phyloP scores from a whole-genome alignment of 2,329 filamentous ascomycete genomes.

The Fusarium acutatum region DNA sequence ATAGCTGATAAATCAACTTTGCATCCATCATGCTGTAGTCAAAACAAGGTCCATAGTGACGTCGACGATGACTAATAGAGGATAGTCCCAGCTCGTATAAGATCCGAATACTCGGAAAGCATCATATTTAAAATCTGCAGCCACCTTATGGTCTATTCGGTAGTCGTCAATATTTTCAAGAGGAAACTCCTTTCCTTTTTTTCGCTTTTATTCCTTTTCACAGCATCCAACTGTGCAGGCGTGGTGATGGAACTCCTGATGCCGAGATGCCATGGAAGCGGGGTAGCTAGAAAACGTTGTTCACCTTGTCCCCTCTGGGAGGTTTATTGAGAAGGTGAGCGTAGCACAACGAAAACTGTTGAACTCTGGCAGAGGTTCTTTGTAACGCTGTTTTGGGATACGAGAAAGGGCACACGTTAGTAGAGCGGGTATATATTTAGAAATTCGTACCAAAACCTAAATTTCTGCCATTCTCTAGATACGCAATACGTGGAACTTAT shows the following conservation, averaged over 20 bases:
- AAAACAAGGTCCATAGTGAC: not conserved
- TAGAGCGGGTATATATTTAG: too few species aligned
- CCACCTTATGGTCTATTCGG: too few species aligned
- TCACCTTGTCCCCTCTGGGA: too few species aligned
- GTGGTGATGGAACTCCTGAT: not conserved
- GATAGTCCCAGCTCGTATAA: not conserved
- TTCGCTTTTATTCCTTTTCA: fast-evolving
- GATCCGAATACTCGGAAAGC: not conserved
- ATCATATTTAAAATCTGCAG: not conserved
- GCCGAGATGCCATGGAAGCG: not conserved
- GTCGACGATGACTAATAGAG: not conserved
- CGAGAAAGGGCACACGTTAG: too few species aligned
- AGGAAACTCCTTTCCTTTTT: fast-evolving
- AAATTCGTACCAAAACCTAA: too few species aligned
- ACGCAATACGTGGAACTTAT: too few species aligned
- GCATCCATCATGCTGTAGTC: fast-evolving
- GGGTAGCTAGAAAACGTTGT: not conserved
- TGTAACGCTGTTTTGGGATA: too few species aligned
- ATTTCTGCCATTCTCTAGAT: too few species aligned
- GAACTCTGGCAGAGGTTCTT: too few species aligned
- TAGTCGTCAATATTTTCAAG: not conserved
- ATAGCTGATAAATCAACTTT: not conserved
- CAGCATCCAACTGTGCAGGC: fast-evolving
- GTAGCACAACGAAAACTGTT: too few species aligned
- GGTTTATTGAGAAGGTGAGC: too few species aligned